Evolutionary conservation across 2,329 filamentous ascomycete genomes (phyloP), one percentile per base, ranked within the genome.

Genomic region (Ophiostoma quercus): DNA sequence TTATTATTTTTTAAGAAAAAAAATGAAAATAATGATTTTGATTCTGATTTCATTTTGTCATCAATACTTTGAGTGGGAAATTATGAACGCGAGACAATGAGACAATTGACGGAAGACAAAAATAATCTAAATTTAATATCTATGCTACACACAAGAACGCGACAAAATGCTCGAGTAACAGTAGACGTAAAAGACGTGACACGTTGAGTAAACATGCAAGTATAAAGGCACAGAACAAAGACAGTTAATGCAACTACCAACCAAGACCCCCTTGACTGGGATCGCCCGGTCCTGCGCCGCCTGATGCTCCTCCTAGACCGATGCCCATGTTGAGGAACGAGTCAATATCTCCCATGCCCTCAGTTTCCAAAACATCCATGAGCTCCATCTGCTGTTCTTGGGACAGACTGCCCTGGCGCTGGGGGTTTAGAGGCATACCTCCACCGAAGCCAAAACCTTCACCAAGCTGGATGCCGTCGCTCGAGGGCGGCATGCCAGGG

Each of bases 351-450:
- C 80, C 81, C 76, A 88, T 80, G 0, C 87, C 88, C 73, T 90
- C 86, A 74, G 82, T 90, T 78, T 95, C 91, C 43, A 96, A 84
- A 67, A 88, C 88, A 69, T 89, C 87, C 90, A 96, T 92, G 51
- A 96, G 82, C 80, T 96, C 91, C 73, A 89, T 80, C 79, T 95
- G 92, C 78, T 96, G 92, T 75, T 92, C 87, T 73, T 93, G 90
- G 71, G 88, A 94, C 41, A 96, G 81, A 71, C 84, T 91, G 73
- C 88, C 92, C 75, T 87, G 87, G 71, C 84, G 85, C 76, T 85
- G 85, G 34, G 80, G 78, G 34, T 73, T 68, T 0, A 68, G 37
- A 3, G 68, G 68, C 8, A 67, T 65, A n/a, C 39, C 2, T 78
- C 76, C 65, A 16, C 51, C 69, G 37, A 67, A 67, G 4, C 68